A percentile compares a stretch with the other conserved stretches of the same genome.
These are phyloP conservation scores for Aspergillus versicolor DNA, from an alignment of 2,329 filamentous ascomycete species.

Conservation along the genomic window DNA sequence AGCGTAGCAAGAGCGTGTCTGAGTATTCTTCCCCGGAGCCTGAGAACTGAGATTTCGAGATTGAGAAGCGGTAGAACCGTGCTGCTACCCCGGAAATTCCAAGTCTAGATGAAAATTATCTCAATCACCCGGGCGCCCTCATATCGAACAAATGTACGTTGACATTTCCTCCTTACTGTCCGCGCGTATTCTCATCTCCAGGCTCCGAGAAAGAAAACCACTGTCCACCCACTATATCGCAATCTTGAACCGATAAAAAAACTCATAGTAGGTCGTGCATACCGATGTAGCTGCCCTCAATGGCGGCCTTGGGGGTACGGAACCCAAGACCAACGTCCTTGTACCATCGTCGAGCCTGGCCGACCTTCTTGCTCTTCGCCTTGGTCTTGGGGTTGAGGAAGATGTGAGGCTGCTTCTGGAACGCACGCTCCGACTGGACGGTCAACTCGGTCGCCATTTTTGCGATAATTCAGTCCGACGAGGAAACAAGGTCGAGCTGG, in stretches of 20 bases:
- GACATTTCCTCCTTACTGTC: background rate
- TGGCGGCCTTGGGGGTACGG: slow-evolving; percentile 96
- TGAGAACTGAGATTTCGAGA: slow-evolving; percentile 14
- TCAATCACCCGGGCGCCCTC: background rate
- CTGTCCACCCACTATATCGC: slow-evolving; percentile 15
- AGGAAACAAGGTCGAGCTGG: slow-evolving; percentile 39
- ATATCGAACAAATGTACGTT: background rate
- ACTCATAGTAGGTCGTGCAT: slow-evolving; percentile 53
- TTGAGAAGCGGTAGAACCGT: background rate
- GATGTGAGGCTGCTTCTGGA: slow-evolving; percentile 99
- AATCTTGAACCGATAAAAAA: slow-evolving; percentile 19
- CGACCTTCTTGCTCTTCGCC: slow-evolving; percentile 74
- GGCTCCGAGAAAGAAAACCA: slow-evolving; percentile 10
- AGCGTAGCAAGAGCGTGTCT: background rate
- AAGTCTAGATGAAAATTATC: background rate
- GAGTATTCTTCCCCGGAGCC: slow-evolving; percentile 7
- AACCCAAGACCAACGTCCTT: slow-evolving; percentile 99
- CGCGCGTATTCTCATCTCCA: slow-evolving; percentile 18
- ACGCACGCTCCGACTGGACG: slow-evolving; percentile 99
- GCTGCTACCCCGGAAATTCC: background rate
- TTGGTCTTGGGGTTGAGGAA: slow-evolving; percentile 97
- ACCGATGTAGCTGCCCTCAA: slow-evolving; percentile 99
- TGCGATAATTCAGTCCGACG: slow-evolving; percentile 54
- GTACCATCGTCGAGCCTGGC: slow-evolving; percentile 96
- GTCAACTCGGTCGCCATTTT: slow-evolving; percentile 97